Base-by-base conservation (phyloP, 2,329 filamentous ascomycete genomes). In the Calonectria naviculata region DNA sequence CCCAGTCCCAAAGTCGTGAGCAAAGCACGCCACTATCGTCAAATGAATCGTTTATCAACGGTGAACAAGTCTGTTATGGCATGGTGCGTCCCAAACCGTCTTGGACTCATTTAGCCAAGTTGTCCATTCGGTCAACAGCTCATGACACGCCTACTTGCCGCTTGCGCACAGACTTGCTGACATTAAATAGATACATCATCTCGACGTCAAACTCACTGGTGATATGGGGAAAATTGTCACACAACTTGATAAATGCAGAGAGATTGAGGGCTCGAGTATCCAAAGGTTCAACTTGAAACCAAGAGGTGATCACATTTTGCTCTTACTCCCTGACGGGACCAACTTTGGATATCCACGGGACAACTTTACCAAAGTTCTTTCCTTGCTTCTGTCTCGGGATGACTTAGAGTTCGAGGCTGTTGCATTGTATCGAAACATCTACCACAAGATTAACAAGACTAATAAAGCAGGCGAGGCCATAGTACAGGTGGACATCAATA, bases 401-500 rank as follows among this genome's bases (percentile, higher is more conserved):
- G 15, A 15, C 3, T 47, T 73, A 2, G 52, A 70, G 19, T 64
- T 77, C 21, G 73, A 76, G 9, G 72, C 72, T 0, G 29, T 73
- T 2, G 72, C 44, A 1, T 26, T 34, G 12, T 49, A 63, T 6
- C 19, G 12, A 1, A 21, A 28, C 4, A 73, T 83, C 1, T 71
- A 72, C 9, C 74, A 80, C 1, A 73, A 69, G 21, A 80, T 83
- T 17, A 65, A 62, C 19, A 73, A 73, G 7, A 75, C 76, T 2
- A 76, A 70, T 12, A 81, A 80, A 67, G 47, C 79, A 0, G 52
- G 70, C 4, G 79, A 83, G 1, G 79, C 81, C 3, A 70, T 67
- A 1, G 70, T 70, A 15, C 67, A 70, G 9, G 71, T 84, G 1
- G 78, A 83, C 63, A 81, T 85, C 61, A 83, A 84, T 49, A 67